Base-by-base conservation (phyloP, 495 filamentous ascomycete species). In the Aspergillus cavernicola region DNA sequence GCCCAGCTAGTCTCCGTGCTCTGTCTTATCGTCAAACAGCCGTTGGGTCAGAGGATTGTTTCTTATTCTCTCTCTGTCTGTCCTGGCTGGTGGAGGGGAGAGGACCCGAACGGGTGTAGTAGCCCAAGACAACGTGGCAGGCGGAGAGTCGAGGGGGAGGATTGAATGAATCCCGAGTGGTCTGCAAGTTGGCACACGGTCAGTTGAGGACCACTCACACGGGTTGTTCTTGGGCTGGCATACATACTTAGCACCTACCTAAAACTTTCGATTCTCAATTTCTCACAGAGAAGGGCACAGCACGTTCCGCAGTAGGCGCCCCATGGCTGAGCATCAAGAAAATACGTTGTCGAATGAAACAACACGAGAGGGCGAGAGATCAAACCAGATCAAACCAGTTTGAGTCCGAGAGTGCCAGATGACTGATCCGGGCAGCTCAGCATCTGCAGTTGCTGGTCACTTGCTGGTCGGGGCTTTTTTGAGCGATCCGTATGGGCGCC, bases 401-500 rank as follows among this genome's bases (percentile, higher is more conserved):
- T 40, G 42, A 35, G 48, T 29, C 13, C 10, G 40, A 48, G 50
- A 56, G 54, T 15, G 33, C 19, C 32, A 44, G 56, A 57, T 58
- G 55, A 56, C 50, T 60, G 52, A 57, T 57, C 53, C 39, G n/a
- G 49, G 38, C 15, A 23, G 36, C 42, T 37, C 42, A 53, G 54
- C 51, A 36, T 43, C 42, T 47, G 46, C 41, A 20, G 4, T 31
- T 28, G 36, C 38, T 28, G 38, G 33, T 42, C 33, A 53, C 42
- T 45, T 45, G 59, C 46, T 60, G 56, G 57, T 42, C 57, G 55
- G 66, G 69, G 64, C 41, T 23, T 41, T 24, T 65, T 59, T 55
- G 55, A 50, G 56, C 50, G 56, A 70, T 74, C 73, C 73, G 73
- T 69, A 70, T 76, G 68, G 73, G 66, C 67, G 73, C 73, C 71